Evolutionary conservation across 2,329 filamentous ascomycete genomes (phyloP).

Genomic region (Neonectria punicea): DNA sequence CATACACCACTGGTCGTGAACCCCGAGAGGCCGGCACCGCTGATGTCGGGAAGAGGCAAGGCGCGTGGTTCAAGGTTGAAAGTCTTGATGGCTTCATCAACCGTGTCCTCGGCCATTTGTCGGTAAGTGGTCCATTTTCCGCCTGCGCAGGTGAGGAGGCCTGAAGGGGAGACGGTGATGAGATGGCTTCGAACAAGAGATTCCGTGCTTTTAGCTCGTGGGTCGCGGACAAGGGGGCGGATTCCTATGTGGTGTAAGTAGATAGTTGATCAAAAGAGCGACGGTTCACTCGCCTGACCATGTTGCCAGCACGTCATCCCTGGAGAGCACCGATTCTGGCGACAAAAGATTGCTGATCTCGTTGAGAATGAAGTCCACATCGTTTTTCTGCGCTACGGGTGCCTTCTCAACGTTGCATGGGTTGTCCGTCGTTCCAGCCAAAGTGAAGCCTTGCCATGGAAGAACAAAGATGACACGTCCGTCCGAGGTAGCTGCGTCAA

Average conservation of each 20-base stretch:
- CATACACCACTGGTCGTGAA: slow-evolving; percentile 73
- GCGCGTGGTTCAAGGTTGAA: slow-evolving; percentile 68
- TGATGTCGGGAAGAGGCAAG: slow-evolving; percentile 69
- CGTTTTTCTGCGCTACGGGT: slow-evolving; percentile 78
- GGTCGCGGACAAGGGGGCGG: slow-evolving; percentile 82
- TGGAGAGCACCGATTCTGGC: slow-evolving; percentile 78
- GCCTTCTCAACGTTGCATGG: slow-evolving; percentile 74
- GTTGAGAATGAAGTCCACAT: slow-evolving; percentile 84
- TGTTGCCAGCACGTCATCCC: slow-evolving; percentile 80
- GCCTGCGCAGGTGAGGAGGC: slow-evolving; percentile 82
- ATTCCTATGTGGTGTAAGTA: slow-evolving; percentile 57
- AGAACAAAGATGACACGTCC: slow-evolving; percentile 91
- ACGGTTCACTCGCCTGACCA: slow-evolving; percentile 72
- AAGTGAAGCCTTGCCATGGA: slow-evolving; percentile 87
- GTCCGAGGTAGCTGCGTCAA: slow-evolving; percentile 81
- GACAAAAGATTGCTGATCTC: slow-evolving; percentile 82
- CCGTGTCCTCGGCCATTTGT: slow-evolving; percentile 87
- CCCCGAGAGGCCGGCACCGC: slow-evolving; percentile 64
- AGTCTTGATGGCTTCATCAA: slow-evolving; percentile 78
- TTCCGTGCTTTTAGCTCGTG: slow-evolving; percentile 83
- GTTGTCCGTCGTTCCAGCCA: slow-evolving; percentile 84
- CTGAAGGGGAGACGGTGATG: slow-evolving; percentile 78
- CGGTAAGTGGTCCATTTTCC: slow-evolving; percentile 92
- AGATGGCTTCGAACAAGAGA: slow-evolving; percentile 86
- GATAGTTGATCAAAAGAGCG: no score